Conservation (phyloP, 176 grass and related monocot genomes). For the Triticum urartu region DNA sequence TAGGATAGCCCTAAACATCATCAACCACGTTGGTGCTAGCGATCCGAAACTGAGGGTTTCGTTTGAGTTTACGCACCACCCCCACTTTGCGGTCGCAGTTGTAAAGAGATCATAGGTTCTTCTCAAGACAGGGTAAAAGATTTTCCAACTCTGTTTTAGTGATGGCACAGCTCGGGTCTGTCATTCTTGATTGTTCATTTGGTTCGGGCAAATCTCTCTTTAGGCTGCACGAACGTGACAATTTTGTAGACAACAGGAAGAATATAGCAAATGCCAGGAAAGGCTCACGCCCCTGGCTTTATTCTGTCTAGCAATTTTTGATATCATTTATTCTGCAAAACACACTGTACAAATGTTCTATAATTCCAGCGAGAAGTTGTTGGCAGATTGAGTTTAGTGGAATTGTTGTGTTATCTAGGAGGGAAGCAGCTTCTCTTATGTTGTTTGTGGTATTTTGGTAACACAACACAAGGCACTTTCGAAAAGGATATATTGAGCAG, state of each 20-base stretch:
- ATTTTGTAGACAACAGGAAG: slow-evolving; percentile 38
- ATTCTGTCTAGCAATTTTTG: slow-evolving; percentile 22
- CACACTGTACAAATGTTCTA: slow-evolving; percentile 3
- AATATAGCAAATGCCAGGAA: not conserved
- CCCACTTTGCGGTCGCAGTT: slow-evolving; percentile 85
- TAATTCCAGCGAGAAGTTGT: not conserved
- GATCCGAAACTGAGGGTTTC: slow-evolving; percentile 72
- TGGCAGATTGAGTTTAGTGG: not conserved
- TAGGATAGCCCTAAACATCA: slow-evolving; percentile 81
- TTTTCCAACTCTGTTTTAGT: not conserved
- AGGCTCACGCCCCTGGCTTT: not conserved
- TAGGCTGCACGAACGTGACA: slow-evolving; percentile 38
- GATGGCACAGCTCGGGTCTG: not conserved
- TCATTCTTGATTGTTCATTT: slow-evolving; percentile 20
- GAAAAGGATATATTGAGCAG: no score
- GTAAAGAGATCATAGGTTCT: slow-evolving; percentile 75
- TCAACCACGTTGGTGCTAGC: slow-evolving; percentile 63
- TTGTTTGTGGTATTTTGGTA: not conserved
- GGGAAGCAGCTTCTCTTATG: not conserved
- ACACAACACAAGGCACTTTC: not conserved
- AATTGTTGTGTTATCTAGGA: not conserved
- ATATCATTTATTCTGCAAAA: not conserved
- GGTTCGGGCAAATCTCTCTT: not conserved
- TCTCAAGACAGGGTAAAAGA: not conserved
- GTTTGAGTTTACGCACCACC: slow-evolving; percentile 85